A percentile compares a stretch with the other conserved stretches of the same genome.
Conservation (phyloP, 2,329 filamentous ascomycete genomes). For the Xylaria sp. region DNA sequence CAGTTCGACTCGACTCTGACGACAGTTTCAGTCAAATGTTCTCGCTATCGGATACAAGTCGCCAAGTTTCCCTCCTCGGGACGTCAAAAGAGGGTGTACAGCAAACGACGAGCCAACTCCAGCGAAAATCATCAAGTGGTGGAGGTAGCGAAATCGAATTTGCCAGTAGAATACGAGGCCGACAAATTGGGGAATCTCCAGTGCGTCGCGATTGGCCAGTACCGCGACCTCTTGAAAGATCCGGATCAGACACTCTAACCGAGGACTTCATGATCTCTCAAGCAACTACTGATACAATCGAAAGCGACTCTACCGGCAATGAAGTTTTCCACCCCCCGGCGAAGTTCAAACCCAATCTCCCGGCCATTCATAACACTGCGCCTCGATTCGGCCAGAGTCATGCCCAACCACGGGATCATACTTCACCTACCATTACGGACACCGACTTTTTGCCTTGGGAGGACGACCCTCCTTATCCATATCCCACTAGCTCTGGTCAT, state of each 20-base stretch:
- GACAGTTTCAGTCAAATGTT: conserved; percentile 66
- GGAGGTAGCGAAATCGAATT: conserved; percentile 48
- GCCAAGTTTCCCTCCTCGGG: conserved; percentile 46
- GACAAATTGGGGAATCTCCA: conserved; percentile 43
- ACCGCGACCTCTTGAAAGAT: conserved; percentile 28
- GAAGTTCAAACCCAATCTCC: conserved; percentile 12
- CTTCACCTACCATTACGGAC: conserved; percentile 54
- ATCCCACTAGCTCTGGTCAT: conserved; percentile 44
- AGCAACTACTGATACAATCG: conserved; percentile 38
- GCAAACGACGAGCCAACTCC: conserved; percentile 14
- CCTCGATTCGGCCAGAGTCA: conserved; percentile 12
- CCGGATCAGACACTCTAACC: conserved; percentile 35
- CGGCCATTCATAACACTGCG: conserved; percentile 6
- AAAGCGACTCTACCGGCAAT: conserved; percentile 31
- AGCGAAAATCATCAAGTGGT: conserved; percentile 20
- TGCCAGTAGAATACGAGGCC: conserved; percentile 53
- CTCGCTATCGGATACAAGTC: conserved; percentile 59
- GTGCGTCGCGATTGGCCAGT: conserved; percentile 28
- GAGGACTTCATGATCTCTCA: conserved; percentile 43
- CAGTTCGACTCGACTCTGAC: conserved; percentile 59
- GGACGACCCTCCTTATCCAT: conserved; percentile 61
- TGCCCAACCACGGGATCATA: conserved; percentile 45
- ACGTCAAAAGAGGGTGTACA: conserved; percentile 41
- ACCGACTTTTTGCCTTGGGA: conserved; percentile 65
- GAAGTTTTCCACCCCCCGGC: conserved; percentile 16